Base-by-base conservation (phyloP, 108 stramenopile species). In the Epithemia pelagica region DNA sequence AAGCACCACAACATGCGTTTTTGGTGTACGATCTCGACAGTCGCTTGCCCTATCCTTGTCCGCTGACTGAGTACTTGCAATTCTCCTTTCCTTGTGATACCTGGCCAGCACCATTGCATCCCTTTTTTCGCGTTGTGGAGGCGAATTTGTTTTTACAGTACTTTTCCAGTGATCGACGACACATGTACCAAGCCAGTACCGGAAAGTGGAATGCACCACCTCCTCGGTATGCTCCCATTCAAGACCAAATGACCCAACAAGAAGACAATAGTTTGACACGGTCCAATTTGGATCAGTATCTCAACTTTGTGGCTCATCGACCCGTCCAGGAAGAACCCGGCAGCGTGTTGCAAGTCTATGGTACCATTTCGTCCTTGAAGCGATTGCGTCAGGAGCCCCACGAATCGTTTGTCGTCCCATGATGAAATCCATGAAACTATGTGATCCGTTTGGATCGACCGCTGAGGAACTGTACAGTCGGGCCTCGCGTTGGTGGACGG, bases 151-250 rank as follows among this genome's bases (percentile, higher is more conserved):
- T 75, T 71, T 55, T 90, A 0, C 54, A 77, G 54, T 27, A 82
- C 52, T 94, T 94, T 70, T 82, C 74, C 46, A 82, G 82, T 62
- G 88, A 94, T 76, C 81, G 92, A 24, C 79, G 65, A 57, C 92
- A 94, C 72, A 94, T 94, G 92, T 82, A 65, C 54, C 66, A 90
- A 52, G 37, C 64, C 33, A 78, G 78, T 37, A 78, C 58, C 8
- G 51, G 67, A 27, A 76, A 65, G 62, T 94, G 92, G 92, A 80
- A 59, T 55, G 82, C 82, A 8, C 65, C 78, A 3, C 92, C 92
- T 28, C 92, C 92, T 3, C 18, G 54, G 0, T 94, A 94, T 64
- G 61, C 69, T 0, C 80, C 77, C 58, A 85, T 85, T 53, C 63
- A 33, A 51, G 19, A 10, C n/a, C 21, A 8, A 23, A n/a, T n/a